A percentile compares a stretch with the other conserved stretches of the same genome.
These are phyloP conservation scores for Chytriomyces sp. DNA, from an alignment of 192 early-diverging fungal species.

Conservation along the genomic window DNA sequence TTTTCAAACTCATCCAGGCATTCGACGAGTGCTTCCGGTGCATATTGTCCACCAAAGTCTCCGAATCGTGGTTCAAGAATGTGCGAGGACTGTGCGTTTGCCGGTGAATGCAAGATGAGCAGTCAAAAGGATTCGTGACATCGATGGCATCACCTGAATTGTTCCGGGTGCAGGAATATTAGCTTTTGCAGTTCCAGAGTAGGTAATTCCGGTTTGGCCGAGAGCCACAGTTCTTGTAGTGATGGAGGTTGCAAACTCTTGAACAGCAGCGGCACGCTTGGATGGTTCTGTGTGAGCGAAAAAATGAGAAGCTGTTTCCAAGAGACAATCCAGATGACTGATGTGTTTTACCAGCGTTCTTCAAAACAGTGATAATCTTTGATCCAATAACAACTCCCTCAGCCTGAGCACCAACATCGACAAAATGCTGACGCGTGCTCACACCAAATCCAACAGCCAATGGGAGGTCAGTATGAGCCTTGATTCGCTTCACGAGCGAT, in stretches of 20 bases:
- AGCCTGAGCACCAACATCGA: conserved; percentile 79
- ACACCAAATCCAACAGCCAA: conserved; percentile 99
- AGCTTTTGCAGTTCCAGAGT: neutral
- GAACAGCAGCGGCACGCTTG: conserved; percentile 50
- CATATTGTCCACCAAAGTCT: conserved; percentile 96
- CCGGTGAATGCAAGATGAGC: neutral
- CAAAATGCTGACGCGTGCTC: conserved; percentile 85
- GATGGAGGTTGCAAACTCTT: conserved; percentile 60
- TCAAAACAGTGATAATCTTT: conserved; percentile 83
- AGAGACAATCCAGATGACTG: neutral
- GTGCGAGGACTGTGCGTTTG: conserved; percentile 35
- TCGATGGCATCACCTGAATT: neutral
- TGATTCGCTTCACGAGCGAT: conserved; percentile 75
- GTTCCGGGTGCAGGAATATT: neutral
- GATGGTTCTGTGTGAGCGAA: conserved; percentile 38
- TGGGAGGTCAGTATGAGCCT: conserved; percentile 77
- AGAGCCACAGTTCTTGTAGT: conserved; percentile 46
- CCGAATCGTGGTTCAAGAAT: conserved; percentile 83
- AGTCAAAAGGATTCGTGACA: neutral
- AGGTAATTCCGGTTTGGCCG: conserved; percentile 16
- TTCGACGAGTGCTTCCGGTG: conserved; percentile 94
- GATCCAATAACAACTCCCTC: conserved; percentile 97
- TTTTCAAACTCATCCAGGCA: conserved; percentile 88
- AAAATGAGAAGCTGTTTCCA: neutral
- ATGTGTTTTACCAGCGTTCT: conserved; percentile 51